Evolutionary conservation across 148 eudicot species (phyloP).

Genomic region (Rhododendron ferrugineum): DNA sequence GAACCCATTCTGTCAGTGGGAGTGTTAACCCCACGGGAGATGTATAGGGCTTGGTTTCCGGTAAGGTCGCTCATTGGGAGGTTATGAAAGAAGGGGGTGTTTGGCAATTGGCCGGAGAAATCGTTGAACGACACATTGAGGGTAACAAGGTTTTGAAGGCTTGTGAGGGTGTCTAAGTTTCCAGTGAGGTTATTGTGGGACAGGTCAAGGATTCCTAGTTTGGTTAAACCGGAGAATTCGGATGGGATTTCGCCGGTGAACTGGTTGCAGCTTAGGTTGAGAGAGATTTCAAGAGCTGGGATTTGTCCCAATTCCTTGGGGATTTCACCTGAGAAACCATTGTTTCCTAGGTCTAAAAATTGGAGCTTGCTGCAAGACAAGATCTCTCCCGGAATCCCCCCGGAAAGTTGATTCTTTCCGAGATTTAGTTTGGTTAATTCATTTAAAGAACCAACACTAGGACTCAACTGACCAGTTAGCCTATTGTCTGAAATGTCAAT

Average conservation of each 20-base stretch:
- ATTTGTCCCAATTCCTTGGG: conserved; percentile 83
- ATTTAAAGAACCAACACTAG: conserved; percentile 55
- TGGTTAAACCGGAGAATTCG: conserved; percentile 59
- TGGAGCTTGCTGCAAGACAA: conserved; percentile 70
- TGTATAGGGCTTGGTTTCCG: conserved; percentile 57
- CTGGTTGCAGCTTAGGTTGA: conserved; percentile 76
- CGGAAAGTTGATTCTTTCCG: conserved; percentile 65
- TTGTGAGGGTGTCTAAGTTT: conserved; percentile 43
- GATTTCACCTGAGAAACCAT: conserved; percentile 67
- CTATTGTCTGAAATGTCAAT: conserved; percentile 78
- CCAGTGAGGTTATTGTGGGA: conserved; percentile 78
- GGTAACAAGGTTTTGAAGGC: conserved; percentile 81
- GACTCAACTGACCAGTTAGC: conserved; percentile 49
- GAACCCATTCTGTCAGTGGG: conserved; percentile 22
- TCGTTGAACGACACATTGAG: conserved; percentile 76
- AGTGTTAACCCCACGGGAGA: conserved; percentile 40
- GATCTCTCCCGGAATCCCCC: conserved; percentile 71
- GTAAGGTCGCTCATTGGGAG: conserved; percentile 63
- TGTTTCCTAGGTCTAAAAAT: conserved; percentile 68
- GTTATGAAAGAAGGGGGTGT: conserved; percentile 74
- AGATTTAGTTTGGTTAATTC: conserved; percentile 76
- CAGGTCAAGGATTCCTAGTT: conserved; percentile 71
- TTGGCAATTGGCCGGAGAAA: conserved; percentile 76
- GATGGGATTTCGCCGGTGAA: conserved; percentile 68
- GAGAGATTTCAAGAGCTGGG: conserved; percentile 78